Base-by-base conservation (phyloP, 306 rosid species). In the Fagus sylvatica region DNA sequence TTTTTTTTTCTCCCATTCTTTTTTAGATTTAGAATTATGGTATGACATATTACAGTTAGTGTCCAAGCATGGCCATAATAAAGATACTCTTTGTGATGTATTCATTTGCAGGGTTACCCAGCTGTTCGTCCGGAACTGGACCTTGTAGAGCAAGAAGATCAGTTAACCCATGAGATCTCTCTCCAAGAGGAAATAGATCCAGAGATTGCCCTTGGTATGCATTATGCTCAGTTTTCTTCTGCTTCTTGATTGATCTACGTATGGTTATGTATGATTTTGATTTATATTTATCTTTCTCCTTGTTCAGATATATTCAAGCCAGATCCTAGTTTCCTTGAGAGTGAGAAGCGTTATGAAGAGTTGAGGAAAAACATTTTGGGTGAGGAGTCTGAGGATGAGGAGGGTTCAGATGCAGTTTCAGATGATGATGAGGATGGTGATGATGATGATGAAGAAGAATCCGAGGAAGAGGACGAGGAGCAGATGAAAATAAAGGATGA, bases 271-370 rank as follows among this genome's bases (percentile, higher is more conserved):
- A 11, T 78, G 48, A 40, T 72, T 51, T 4, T 66, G 43, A 61
- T 53, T 78, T 70, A 30, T 7, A 2, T 42, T 69, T 46, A 65
- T 46, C 16, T 32, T 51, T 39, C 11, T 59, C 19, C 62, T 3
- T 54, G 53, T 69, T 66, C 84, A 94, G 98, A 95, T 89, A 84
- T 92, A 53, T 95, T 95, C 87, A 95, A 84, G 88, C 80, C 84
- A 1, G 96, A 95, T 78, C 89, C 93, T 7, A 88, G 89, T 86
- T 95, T 89, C 85, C 57, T 78, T 75, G 97, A 88, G 79, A 95
- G 71, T 12, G 97, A 95, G 80, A 87, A 87, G 84, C 96, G 88
- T 1, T 95, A 93, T 66, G 97, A 93, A 83, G 96, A 95, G 42
- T 59, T 94, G 78, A 92, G 87, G 91, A 85, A 90, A 85, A 83